phyloP scores from a whole-genome alignment of 768 basidiomycete species.

The Lactarius psammicola region DNA sequence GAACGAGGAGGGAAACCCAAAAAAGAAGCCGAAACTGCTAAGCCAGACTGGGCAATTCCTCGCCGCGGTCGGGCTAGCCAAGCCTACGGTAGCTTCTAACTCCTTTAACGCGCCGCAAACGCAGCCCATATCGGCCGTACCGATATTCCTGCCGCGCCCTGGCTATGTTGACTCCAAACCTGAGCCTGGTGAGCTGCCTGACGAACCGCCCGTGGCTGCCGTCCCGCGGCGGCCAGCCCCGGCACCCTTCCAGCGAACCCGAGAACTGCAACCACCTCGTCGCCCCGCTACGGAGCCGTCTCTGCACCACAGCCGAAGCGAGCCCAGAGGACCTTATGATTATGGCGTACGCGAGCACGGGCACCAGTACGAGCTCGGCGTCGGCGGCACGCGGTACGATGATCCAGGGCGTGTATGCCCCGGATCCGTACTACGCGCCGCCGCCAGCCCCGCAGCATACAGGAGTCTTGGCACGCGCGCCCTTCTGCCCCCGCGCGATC shows the following conservation, averaged over 20 bases:
- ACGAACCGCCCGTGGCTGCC: not conserved
- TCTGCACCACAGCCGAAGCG: not conserved
- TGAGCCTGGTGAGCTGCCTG: conserved; percentile 17
- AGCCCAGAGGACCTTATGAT: not conserved
- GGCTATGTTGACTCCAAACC: conserved; percentile 27
- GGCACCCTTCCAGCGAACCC: not conserved
- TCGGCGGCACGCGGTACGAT: conserved; percentile 18
- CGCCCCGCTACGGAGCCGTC: not conserved
- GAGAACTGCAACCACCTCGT: not conserved
- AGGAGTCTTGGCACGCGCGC: conserved; percentile 19
- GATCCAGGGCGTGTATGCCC: conserved; percentile 12
- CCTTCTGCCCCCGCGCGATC: not conserved
- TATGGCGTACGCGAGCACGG: conserved; percentile 12
- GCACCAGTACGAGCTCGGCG: conserved; percentile 23
- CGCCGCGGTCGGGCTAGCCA: not conserved
- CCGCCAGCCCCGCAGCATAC: conserved; percentile 16
- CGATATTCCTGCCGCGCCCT: conserved; percentile 23
- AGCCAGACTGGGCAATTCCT: conserved; percentile 19
- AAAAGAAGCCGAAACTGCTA: conserved; percentile 12
- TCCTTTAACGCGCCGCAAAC: not conserved
- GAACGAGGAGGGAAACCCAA: not conserved
- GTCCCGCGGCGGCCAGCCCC: not conserved
- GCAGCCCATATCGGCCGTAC: not conserved
- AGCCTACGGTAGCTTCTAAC: not conserved
- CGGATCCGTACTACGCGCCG: conserved; percentile 23